Evolutionary conservation across 768 basidiomycete genomes (phyloP).

Genomic region (Rhodotorula taiwanensis): DNA sequence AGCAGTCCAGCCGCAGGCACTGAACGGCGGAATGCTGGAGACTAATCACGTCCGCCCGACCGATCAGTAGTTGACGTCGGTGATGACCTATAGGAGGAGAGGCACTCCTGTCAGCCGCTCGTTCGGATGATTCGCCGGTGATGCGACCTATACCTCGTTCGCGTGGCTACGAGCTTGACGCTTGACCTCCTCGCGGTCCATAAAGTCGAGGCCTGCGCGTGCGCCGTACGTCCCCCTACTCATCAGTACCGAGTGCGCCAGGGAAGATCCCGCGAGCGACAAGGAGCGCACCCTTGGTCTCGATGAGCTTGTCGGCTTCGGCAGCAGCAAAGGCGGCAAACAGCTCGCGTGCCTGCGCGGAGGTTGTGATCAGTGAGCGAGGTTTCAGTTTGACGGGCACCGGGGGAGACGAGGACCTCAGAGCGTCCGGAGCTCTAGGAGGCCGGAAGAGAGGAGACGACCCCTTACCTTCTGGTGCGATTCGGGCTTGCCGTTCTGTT

Average conservation of each 20-base stretch:
- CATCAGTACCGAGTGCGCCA: not conserved
- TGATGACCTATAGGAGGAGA: no score
- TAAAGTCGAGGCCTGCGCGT: not conserved
- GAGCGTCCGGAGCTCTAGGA: constrained; percentile 4
- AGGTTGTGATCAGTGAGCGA: not conserved
- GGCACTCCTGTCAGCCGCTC: no score
- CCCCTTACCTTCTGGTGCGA: constrained; percentile 11
- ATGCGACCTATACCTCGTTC: not conserved
- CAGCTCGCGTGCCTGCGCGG: constrained; percentile 43
- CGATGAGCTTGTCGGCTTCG: constrained; percentile 46
- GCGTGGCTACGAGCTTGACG: constrained; percentile 31
- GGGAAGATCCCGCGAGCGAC: not conserved
- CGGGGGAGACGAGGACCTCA: not conserved
- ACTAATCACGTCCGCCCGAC: no score
- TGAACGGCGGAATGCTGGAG: no score
- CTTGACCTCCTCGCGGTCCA: constrained; percentile 39
- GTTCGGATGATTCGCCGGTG: no score
- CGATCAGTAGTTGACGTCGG: no score
- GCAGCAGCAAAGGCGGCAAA: constrained; percentile 46
- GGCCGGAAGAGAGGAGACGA: not conserved
- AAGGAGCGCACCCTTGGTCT: constrained; percentile 27
- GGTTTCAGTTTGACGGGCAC: no score
- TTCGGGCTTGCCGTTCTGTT: constrained; percentile 17
- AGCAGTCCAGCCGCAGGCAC: no score
- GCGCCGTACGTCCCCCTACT: not conserved